Evolutionary conservation across 345 rosid genomes (phyloP), one percentile per base, ranked within the genome.

Genomic region (thale cress (Arabidopsis thaliana)): DNA sequence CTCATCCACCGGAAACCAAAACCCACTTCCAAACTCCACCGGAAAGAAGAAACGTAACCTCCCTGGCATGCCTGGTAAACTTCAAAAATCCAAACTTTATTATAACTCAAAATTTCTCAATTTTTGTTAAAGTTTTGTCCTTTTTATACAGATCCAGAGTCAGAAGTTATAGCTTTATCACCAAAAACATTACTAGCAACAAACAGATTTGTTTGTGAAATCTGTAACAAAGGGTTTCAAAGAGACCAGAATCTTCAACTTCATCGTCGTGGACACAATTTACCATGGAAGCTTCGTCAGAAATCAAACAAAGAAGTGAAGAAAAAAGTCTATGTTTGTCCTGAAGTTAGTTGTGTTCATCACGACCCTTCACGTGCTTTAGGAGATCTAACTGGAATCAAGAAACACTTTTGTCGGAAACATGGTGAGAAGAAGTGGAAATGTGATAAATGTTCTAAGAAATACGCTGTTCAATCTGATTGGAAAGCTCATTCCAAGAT

Each of bases 31-130:
- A 7, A 77, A 77, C 69, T 23, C 86, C 73, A 59, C 87, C 70
- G 78, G 75, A 38, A 93, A 91, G 89, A 94, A 89, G 81, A 94
- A 88, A 80, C 90, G 98, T 3, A 94, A 82, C 81, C 97, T 94
- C 78, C 97, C 98, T 25, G 97, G 98, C 75, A 94, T 84, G 91
- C 98, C 98, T 69, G 98, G 98, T 94, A 71, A 20, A 10, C 42
- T 30, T 12, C 20, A 50, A 50, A 63, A 65, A 57, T 48, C 77
- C 48, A 25, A 58, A 48, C 67, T 66, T 58, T 59, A 24, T 46
- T 65, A 24, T 13, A 14, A 16, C 61, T 25, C 23, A n/a, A 38
- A 23, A 32, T 14, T 56, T 56, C 4, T 14, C 9, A 3, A 20
- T 65, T 56, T 28, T 53, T 60, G 13, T 20, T 46, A 3, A 36